Base-by-base conservation (phyloP, 768 basidiomycete species). In the Boletus subcaerulescens region DNA sequence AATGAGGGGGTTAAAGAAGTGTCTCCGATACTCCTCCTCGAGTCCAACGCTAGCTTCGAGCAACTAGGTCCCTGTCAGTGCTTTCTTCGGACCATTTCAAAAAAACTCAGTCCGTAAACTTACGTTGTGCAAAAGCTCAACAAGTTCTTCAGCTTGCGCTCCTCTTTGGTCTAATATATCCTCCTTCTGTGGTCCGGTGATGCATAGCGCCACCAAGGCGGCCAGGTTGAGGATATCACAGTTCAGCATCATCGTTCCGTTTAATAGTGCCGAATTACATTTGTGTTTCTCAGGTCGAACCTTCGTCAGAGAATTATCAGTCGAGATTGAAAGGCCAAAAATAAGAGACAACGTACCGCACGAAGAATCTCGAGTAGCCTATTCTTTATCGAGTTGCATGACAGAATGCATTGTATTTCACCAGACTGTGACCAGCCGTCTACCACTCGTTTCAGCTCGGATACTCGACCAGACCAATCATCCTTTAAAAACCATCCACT, bases 41-140 rank as follows among this genome's bases (percentile, higher is more conserved):
- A 62, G 55, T 3, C 40, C 48, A n/a, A 58, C 44, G 4, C 54
- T 20, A 18, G 57, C 45, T 44, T 64, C 66, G 22, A 70, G 62
- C 15, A 71, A 42, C 65, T 70, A 33, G 15, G 40, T 6, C 1
- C 15, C 7, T n/a, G 31, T 65, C 42, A 62, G 45, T 17, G 18
- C 49, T 18, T 42, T 40, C 29, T 31, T 39, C 14, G n/a, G 31
- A 24, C 18, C 22, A 39, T 4, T 33, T 33, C 4, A 9, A 33
- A 20, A 39, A 38, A 4, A 1, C 38, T 29, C n/a, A 8, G 18
- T n/a, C 1, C 11, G 24, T 45, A 11, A 29, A 59, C 68, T 50
- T 49, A 70, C 68, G 14, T 39, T 29, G 36, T 70, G 59, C n/a
- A 70, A 58, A 45, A 70, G 48, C 5, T 66, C 70, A 4, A 60